phyloP scores from a whole-genome alignment of 2,329 filamentous ascomycete species.

The Dactylonectria macrodidyma region DNA sequence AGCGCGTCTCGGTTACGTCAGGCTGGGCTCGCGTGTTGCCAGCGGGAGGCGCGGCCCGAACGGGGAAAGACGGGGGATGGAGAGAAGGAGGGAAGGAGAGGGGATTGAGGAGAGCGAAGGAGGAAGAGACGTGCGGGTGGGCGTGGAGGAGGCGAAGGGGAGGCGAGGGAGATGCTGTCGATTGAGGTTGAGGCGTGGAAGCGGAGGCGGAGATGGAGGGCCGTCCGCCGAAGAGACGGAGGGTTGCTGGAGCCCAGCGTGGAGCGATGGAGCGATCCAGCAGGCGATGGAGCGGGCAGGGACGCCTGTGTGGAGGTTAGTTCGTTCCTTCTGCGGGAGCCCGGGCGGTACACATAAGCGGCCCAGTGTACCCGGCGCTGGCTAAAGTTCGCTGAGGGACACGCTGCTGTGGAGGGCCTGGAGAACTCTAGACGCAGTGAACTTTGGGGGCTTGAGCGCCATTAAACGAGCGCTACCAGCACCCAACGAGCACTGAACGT shows the following conservation, averaged over 20 bases:
- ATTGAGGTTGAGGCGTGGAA: constrained; percentile 30
- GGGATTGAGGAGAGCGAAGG: background rate
- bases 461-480: too few relatives aligned
- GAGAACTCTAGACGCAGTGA: background rate
- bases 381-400: too few relatives aligned
- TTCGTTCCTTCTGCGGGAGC: constrained; percentile 13
- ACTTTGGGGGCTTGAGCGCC: background rate
- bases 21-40: constrained; percentile 23
- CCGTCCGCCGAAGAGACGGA: constrained; percentile 21
- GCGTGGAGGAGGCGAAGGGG: background rate
- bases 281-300: constrained; percentile 15
- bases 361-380: background rate
- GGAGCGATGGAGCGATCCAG: constrained; percentile 17
- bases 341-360: constrained; percentile 10
- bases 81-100: constrained; percentile 1
- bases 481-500: background rate
- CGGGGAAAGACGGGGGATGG: background rate
- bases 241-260: background rate
- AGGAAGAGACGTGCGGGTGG: background rate
- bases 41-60: constrained; percentile 2
- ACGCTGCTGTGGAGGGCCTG: too few relatives aligned
- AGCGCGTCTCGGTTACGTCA: constrained; percentile 34
- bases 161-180: constrained; percentile 1
- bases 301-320: constrained; percentile 11
- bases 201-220: constrained; percentile 33